Base-by-base conservation (phyloP, 306 rosid genomes). In the Pyrus betulifolia region DNA sequence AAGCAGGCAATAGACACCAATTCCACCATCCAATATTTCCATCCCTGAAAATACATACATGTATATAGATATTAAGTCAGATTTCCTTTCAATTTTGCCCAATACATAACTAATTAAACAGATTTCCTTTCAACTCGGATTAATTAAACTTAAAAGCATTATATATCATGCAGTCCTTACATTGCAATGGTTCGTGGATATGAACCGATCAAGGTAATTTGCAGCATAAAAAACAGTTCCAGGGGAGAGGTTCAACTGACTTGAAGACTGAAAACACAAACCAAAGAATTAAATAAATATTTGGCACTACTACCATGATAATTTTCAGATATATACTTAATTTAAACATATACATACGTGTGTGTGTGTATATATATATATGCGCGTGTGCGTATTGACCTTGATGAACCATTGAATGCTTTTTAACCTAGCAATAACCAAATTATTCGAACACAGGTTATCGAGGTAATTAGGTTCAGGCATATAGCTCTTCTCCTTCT, bases 1-100 rank as follows among this genome's bases (percentile, higher is more conserved):
- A 88, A 82, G 79, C 90, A 88, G 12, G 90, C 84, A 76, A 88
- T n/a, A 21, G 83, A 81, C 67, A 84, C 44, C 80, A 86, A 73
- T 67, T 88, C 88, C 54, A 86, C 78, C 89, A 80, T 86, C 90
- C 89, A 88, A 55, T 75, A 51, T 68, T 77, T 67, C 92, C 90
- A 80, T 70, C 63, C 82, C 92, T 84, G 80, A 40, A 19, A 38
- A 69, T 3, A 4, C 12, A 63, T 63, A 63, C 44, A 22, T 2
- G 3, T 49, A 14, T 5, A 49, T 49, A 49, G 19, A 49, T 49
- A 49, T 15, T 31, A 4, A 42, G 10, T 27, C 12, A 23, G 42
- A 5, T 66, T 18, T 33, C 22, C 11, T 55, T 40, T 55, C n/a
- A 67, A 18, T 44, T 35, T 40, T 35, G 7, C 31, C 6, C 30